Percentiles rank a stretch among this genome's conserved stretches.
These are phyloP conservation scores for Fraxinus cuspidata DNA, from an alignment of 257 asterid genomes.

Conservation along the genomic window DNA sequence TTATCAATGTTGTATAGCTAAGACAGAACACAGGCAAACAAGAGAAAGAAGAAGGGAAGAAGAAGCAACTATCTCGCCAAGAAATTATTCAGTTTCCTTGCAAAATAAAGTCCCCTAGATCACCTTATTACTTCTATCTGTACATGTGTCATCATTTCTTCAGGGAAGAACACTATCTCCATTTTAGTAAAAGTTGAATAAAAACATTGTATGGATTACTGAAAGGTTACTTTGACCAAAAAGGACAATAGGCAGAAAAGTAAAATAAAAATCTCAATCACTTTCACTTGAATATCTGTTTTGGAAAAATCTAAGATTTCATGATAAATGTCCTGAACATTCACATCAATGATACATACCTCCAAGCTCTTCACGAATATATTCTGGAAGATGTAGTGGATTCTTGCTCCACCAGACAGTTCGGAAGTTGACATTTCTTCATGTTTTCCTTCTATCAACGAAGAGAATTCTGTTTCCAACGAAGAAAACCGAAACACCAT, in stretches of 20 bases:
- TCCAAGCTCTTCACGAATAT: slow-evolving; percentile 62
- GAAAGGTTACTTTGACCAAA: not conserved
- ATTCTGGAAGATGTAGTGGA: slow-evolving; percentile 58
- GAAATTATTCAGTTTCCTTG: not conserved
- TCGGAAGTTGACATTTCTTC: slow-evolving; percentile 60
- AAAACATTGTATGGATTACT: not conserved
- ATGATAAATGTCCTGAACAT: slow-evolving; percentile 6
- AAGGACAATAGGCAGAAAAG: not conserved
- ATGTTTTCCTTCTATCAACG: slow-evolving; percentile 61
- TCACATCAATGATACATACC: slow-evolving; percentile 34
- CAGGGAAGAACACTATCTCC: not conserved
- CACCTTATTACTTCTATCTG: not conserved
- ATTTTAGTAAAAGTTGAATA: not conserved
- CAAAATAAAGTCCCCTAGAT: not conserved
- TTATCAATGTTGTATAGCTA: not conserved
- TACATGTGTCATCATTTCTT: not conserved
- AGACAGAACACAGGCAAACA: not conserved
- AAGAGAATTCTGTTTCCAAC: slow-evolving; percentile 47
- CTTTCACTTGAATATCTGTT: not conserved
- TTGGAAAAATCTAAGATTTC: not conserved
- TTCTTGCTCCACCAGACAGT: slow-evolving; percentile 70
- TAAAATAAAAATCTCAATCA: not conserved
- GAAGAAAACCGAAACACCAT: not conserved
- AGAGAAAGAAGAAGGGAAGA: not conserved
- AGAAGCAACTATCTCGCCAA: not conserved